A percentile compares a stretch with the other conserved stretches of the same genome.
phyloP scores from a whole-genome alignment of 495 filamentous ascomycete species.

The Polyplosphaeria fusca region DNA sequence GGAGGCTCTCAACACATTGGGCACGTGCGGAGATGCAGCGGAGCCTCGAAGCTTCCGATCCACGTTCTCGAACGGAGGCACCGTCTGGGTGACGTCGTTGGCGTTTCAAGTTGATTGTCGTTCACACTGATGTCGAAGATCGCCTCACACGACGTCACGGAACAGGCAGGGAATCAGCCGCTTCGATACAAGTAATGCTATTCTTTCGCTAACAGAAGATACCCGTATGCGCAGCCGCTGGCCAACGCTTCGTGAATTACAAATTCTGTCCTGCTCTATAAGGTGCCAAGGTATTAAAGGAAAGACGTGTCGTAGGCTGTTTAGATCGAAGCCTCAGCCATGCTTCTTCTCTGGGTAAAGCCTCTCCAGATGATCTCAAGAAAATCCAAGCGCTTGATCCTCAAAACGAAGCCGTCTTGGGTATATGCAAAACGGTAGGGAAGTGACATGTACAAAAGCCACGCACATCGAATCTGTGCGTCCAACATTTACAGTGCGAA shows the following conservation, averaged over 20 bases:
- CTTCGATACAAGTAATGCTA: constrained; percentile 18
- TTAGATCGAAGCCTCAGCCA: background rate
- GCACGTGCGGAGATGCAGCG: no score
- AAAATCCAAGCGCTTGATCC: background rate
- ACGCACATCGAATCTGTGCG: background rate
- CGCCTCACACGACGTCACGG: no score
- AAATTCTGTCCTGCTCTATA: constrained; percentile 13
- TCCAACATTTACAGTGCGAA: constrained; percentile 25
- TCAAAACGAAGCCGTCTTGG: background rate
- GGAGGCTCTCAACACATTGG: no score
- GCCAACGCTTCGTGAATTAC: constrained; percentile 23
- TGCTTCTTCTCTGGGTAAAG: no score
- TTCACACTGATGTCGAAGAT: no score
- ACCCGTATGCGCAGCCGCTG: constrained; percentile 21
- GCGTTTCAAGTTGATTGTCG: no score
- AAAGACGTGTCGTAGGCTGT: constrained; percentile 21
- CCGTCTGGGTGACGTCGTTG: no score
- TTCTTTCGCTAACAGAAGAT: constrained; percentile 19
- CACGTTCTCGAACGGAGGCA: no score
- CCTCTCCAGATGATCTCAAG: background rate
- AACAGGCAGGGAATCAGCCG: no score
- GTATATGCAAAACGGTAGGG: constrained; percentile 1
- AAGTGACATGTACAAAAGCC: constrained; percentile 15
- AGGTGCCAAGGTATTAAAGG: constrained; percentile 7
- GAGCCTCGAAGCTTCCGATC: no score